phyloP scores from a whole-genome alignment of 257 asterid genomes.

The Nicotiana tomentosiformis region DNA sequence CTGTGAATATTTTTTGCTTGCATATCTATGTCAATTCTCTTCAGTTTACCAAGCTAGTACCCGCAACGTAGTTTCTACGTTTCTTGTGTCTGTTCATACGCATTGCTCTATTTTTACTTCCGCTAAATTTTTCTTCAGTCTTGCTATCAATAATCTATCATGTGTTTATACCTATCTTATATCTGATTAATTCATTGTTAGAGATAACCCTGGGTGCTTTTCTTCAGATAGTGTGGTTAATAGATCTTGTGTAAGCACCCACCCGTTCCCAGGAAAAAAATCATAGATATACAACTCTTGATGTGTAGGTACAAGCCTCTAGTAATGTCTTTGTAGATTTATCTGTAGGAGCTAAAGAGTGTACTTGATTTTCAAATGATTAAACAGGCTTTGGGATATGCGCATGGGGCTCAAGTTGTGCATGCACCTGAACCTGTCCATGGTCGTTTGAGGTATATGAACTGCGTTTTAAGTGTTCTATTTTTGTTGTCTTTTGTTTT shows the following conservation, averaged over 20 bases:
- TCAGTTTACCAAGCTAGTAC: background rate
- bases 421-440: constrained; percentile 89
- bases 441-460: constrained; percentile 85
- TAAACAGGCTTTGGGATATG: constrained; percentile 86
- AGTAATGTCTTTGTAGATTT: background rate
- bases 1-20: background rate
- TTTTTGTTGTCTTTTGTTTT: background rate
- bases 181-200: background rate
- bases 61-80: background rate
- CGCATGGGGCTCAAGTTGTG: constrained; percentile 83
- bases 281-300: background rate
- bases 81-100: background rate
- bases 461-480: background rate
- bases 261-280: background rate
- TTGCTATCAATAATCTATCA: background rate
- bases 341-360: background rate
- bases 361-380: background rate
- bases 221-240: background rate
- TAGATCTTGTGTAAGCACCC: constrained; percentile 1
- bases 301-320: background rate
- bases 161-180: background rate
- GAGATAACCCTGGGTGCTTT: background rate
- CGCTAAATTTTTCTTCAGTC: background rate
- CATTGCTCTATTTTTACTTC: background rate
- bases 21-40: background rate